Evolutionary conservation across 305 asterid species (phyloP).

Genomic region (Ajuga reptans): DNA sequence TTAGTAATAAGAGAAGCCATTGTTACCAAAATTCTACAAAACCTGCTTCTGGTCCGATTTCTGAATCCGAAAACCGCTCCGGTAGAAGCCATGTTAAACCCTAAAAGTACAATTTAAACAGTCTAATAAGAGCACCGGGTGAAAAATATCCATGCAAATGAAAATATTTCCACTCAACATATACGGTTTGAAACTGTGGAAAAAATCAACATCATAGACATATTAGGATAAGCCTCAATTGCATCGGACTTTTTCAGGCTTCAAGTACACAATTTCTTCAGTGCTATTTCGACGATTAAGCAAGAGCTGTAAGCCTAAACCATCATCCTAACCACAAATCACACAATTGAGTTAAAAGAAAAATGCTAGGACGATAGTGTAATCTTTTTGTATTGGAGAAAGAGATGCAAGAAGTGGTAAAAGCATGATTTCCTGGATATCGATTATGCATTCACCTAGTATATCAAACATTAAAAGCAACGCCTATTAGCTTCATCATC

Average conservation of each 20-base stretch:
- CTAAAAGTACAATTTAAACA: slow-evolving; percentile 36
- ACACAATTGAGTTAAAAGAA: not conserved
- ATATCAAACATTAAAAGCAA: not conserved
- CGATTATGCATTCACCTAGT: not conserved
- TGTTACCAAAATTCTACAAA: slow-evolving; percentile 87
- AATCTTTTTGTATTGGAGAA: not conserved
- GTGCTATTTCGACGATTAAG: not conserved
- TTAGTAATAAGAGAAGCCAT: slow-evolving; percentile 46
- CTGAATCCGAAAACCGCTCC: slow-evolving; percentile 88
- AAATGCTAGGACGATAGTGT: not conserved
- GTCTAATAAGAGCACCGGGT: slow-evolving; percentile 2
- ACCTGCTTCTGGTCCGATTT: slow-evolving; percentile 99
- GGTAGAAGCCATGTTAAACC: slow-evolving; percentile 98
- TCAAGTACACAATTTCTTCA: not conserved
- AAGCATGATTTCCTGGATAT: not conserved
- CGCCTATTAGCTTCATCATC: not conserved
- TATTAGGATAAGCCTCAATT: not conserved
- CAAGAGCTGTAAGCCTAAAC: not conserved
- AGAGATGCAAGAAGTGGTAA: not conserved
- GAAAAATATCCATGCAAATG: slow-evolving; percentile 4
- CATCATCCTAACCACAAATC: not conserved
- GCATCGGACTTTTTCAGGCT: not conserved
- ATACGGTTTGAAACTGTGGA: slow-evolving; percentile 4
- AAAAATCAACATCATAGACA: not conserved
- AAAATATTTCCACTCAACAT: slow-evolving; percentile 7